phyloP scores from a whole-genome alignment of 768 basidiomycete genomes.

The Punctularia strigosozonata region DNA sequence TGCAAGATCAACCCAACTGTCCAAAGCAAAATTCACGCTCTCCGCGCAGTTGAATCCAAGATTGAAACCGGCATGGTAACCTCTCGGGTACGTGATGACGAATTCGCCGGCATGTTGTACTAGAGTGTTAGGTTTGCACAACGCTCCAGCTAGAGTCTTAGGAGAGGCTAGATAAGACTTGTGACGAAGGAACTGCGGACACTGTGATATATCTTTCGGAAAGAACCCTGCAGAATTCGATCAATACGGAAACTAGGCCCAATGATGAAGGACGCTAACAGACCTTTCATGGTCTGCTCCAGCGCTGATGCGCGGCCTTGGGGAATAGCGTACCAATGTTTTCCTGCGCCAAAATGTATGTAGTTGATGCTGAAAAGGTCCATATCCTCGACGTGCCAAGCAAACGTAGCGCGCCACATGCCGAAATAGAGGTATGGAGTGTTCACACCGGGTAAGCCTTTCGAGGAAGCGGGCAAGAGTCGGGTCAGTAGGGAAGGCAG shows the following conservation, averaged over 20 bases:
- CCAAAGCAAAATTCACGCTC: slow-evolving; percentile 92
- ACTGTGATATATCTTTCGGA: slow-evolving; percentile 72
- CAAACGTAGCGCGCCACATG: slow-evolving; percentile 98
- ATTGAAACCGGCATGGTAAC: slow-evolving; percentile 97
- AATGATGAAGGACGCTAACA: slow-evolving; percentile 9
- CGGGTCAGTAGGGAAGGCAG: slow-evolving; percentile 81
- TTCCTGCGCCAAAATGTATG: slow-evolving; percentile 96
- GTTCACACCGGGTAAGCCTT: slow-evolving; percentile 88
- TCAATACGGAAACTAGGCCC: neutral
- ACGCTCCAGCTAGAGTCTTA: slow-evolving; percentile 61
- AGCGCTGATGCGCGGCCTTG: slow-evolving; percentile 72
- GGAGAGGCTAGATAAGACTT: slow-evolving; percentile 95
- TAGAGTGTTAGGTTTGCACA: slow-evolving; percentile 73
- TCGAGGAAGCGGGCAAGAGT: slow-evolving; percentile 52
- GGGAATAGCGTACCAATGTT: slow-evolving; percentile 94
- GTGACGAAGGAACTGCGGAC: slow-evolving; percentile 91
- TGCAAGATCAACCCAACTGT: slow-evolving; percentile 88
- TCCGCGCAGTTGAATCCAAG: slow-evolving; percentile 94
- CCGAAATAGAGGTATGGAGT: slow-evolving; percentile 97
- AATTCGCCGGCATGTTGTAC: slow-evolving; percentile 95
- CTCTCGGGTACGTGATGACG: slow-evolving; percentile 88
- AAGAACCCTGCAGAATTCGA: slow-evolving; percentile 54
- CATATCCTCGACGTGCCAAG: slow-evolving; percentile 99
- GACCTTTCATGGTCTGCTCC: slow-evolving; percentile 86
- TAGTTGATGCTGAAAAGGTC: slow-evolving; percentile 98